Base-by-base conservation (phyloP, 805 yeast genomes). In the Danielia reshetovae region DNA sequence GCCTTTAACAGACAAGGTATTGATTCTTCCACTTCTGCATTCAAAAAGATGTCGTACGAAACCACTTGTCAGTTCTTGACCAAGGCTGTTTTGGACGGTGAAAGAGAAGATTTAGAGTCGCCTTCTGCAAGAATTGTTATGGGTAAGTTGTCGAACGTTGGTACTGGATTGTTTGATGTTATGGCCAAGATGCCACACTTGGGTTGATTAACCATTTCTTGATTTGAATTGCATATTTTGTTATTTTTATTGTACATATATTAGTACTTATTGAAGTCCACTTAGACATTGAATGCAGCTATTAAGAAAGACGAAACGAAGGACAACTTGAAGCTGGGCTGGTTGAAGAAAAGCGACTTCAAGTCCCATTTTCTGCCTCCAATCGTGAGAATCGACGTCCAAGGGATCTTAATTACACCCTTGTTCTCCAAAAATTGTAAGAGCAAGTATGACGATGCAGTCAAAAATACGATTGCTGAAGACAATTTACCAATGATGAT, bases 1-100 rank as follows among this genome's bases (percentile, higher is more conserved):
- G 96, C 99, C 17, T 93, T 93, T 73, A 89, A 87, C 65, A 85
- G 99, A 73, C 96, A 87, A 68, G 99, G 99, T 62, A 89, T 94
- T 59, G 97, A 93, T 60, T 76, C 95, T 1, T 78, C 93, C 10
- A 88, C 97, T 2, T 89, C 97, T 6, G 85, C 97, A 12, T 86
- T 93, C 71, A 83, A 87, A 89, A 93, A 93, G 72, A 93, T 93
- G 99, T 87, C 96, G 37, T 93, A 88, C 63, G 99, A 93, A 68
- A 93, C 98, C 29, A 93, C 99, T 1, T 88, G 96, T 70, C 95
- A 86, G 64, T 93, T 93, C 74, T 74, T 93, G 59, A 93, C 97
- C 34, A 87, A 88, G 70, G 96, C 97, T 6, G 97, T 93, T 31
- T 70, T 93, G 56, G 93, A 90, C 49, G 86, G 90, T 40, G 96